Base-by-base conservation (phyloP, 2,329 filamentous ascomycete genomes). In the Colletotrichum cuscutae region DNA sequence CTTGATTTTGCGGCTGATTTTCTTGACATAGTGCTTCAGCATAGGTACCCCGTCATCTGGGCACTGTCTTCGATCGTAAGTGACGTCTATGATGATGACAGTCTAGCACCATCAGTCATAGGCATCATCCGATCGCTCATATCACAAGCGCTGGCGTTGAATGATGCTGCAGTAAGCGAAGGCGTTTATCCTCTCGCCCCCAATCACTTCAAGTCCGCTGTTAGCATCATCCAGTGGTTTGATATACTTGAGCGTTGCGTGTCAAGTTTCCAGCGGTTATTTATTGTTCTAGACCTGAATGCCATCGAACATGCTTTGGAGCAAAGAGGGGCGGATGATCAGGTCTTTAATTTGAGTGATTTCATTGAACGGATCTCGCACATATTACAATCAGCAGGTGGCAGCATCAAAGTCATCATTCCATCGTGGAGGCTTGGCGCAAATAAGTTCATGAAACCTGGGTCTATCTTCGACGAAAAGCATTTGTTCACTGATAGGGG, bases 1-100 rank as follows among this genome's bases (percentile, higher is more conserved):
- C 24, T 70, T 0, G 60, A 70, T 6, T 65, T 65, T 7, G 60
- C 67, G 0, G 26, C 37, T 11, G 53, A 65, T 35, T 65, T 69
- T 3, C 28, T 69, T 11, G 60, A 69, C 1, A 22, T 30, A 0
- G 46, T 70, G 1, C 3, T 32, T 6, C 35, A 53, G 4, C 13
- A 52, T 1, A 12, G 13, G 0, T 46, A 28, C 12, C 60, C 60
- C 5, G 30, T 59, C 0, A 1, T 65, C 3, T 65, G 67, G 67
- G 60, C 67, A 6, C 9, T 70, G 7, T 53, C 61, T 1, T 58
- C 52, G n/a, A n/a, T n/a, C n/a, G n/a, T n/a, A n/a, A n/a, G n/a
- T n/a, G n/a, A n/a, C n/a, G n/a, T n/a, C n/a, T n/a, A n/a, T n/a
- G n/a, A 24, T 5, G 26, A 53, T 24, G 46, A 53, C 13, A 57